Base-by-base conservation (phyloP, 1,139 yeast genomes). In the Diutina catenulata region DNA sequence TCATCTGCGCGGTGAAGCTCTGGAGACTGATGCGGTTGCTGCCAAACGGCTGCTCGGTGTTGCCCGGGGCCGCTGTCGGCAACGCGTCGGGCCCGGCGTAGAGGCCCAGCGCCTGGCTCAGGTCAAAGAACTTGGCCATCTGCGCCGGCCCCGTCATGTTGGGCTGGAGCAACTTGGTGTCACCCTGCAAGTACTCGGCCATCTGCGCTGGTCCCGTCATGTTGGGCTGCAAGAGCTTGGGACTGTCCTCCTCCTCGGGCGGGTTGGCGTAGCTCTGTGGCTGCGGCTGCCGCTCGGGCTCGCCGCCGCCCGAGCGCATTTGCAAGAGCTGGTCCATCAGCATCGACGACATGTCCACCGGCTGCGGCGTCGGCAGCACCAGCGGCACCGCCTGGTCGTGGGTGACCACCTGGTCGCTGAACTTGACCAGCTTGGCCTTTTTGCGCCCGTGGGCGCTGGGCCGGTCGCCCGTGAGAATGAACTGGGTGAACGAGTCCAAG, bases 401-500 rank as follows among this genome's bases (percentile, higher is more conserved):
- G 8, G 68, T 56, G 5, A 70, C 72, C 3, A 76, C 56, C 45
- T 78, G 75, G 47, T 80, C 88, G 10, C 82, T 73, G 49, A 81
- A 81, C 49, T 80, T 76, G 37, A 81, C 91, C 38, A 74, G 70
- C 50, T 80, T 80, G 32, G 60, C 53, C 43, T 66, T 67, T 51
- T 62, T 55, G 45, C 57, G 52, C 50, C 52, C 60, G 47, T 52
- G 52, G 7, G 62, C 70, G 24, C 58, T 65, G 11, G 82, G 82
- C 36, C 80, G 60, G 48, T 78, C 74, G 2, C 93, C 93, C 0
- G 93, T 81, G 41, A 81, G 59, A 51, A 81, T 62, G 50, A 81
- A 75, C 45, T 79, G 80, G 2, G 91, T 79, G 50, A 81, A 81
- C 27, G 82, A 72, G 49, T 81, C 91, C 42, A 81, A 59, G 52